phyloP scores from a whole-genome alignment of 2,329 filamentous ascomycete genomes.

The Monilinia fructigena region DNA sequence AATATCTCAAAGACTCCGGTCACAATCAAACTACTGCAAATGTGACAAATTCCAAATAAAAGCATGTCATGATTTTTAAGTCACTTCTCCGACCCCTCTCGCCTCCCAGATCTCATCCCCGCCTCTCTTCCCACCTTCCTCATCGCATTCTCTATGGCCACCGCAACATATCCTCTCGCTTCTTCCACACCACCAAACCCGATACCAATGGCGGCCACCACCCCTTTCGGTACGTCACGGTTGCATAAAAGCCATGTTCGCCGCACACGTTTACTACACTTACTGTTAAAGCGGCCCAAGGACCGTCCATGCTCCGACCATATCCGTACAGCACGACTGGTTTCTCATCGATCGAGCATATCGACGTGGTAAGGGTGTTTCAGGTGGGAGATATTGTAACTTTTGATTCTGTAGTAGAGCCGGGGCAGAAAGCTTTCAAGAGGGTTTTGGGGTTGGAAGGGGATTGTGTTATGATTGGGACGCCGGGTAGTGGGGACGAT shows the following conservation, averaged over 20 bases:
- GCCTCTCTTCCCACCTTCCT: not conserved
- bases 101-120: not conserved
- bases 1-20: not conserved
- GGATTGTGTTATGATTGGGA: conserved; percentile 69
- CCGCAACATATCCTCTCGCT: conserved; percentile 17
- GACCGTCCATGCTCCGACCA: conserved; percentile 87
- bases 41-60: not conserved
- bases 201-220: conserved; percentile 28
- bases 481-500: conserved; percentile 46
- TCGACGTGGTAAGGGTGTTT: conserved; percentile 66
- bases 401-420: conserved; percentile 71
- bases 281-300: conserved; percentile 64
- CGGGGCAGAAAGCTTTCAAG: conserved; percentile 66
- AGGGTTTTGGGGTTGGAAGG: conserved; percentile 49
- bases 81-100: conserved; percentile 6
- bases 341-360: conserved; percentile 67
- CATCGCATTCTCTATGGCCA: not conserved
- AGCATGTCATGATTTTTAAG: conserved; percentile 27
- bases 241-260: conserved; percentile 48
- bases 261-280: conserved; percentile 53
- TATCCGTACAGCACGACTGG: conserved; percentile 65
- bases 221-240: conserved; percentile 46
- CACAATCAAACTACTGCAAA: not conserved
- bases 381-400: conserved; percentile 81
- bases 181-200: conserved; percentile 21